Evolutionary conservation across 371 early-diverging fungal species (phyloP).

Genomic region (Nematocida homosporus): DNA sequence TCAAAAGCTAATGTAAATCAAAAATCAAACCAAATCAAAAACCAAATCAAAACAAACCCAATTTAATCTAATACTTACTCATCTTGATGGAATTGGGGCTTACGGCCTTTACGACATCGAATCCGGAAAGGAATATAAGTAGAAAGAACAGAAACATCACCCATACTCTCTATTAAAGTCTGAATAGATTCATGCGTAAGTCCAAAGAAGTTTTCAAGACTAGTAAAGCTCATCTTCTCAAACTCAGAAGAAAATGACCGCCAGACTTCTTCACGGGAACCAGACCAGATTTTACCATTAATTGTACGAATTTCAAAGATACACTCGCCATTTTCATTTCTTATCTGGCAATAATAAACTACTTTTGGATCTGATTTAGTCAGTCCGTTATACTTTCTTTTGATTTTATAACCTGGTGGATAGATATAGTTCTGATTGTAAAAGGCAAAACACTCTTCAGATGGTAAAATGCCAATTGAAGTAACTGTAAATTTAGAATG

Average conservation of each 20-base stretch:
- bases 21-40: too few relatives aligned
- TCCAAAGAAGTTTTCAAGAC: conserved; percentile 61
- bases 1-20: not conserved
- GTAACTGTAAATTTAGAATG: conserved; percentile 38
- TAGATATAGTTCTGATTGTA: conserved; percentile 53
- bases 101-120: conserved; percentile 38
- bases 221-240: conserved; percentile 12
- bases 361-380: conserved; percentile 29
- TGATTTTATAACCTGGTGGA: conserved; percentile 55
- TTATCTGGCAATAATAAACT: conserved; percentile 43
- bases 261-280: conserved; percentile 20
- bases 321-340: conserved; percentile 44
- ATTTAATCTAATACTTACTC: too few relatives aligned
- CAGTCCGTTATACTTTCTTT: conserved; percentile 49
- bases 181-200: conserved; percentile 50
- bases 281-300: conserved; percentile 45
- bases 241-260: conserved; percentile 9
- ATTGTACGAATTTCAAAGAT: conserved; percentile 42
- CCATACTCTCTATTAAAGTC: conserved; percentile 58
- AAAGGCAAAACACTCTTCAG: conserved; percentile 44
- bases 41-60: too few relatives aligned
- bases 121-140: conserved; percentile 50
- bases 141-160: conserved; percentile 55
- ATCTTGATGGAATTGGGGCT: conserved; percentile 7
- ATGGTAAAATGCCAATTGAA: conserved; percentile 57